Conservation (phyloP, 495 filamentous ascomycete genomes). For the Penicillium crystallinum region DNA sequence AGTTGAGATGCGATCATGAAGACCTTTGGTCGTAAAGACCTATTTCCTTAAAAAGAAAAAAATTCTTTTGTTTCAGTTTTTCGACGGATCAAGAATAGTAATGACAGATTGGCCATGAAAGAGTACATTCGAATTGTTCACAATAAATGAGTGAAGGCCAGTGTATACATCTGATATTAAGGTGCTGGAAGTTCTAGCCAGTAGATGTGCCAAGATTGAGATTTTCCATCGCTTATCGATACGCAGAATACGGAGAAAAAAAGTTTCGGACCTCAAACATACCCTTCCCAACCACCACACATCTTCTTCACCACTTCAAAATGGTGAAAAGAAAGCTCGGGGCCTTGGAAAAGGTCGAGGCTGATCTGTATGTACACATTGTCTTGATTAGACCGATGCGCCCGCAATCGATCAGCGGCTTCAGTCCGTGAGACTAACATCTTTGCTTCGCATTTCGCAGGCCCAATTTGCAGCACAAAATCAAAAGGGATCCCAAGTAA, state of each 20-base stretch:
- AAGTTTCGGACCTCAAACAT: constrained; percentile 30
- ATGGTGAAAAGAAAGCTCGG: constrained; percentile 85
- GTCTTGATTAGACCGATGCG: constrained; percentile 18
- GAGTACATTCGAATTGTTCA: too few species aligned
- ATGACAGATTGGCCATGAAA: not conserved
- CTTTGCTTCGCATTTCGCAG: constrained; percentile 37
- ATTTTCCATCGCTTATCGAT: constrained; percentile 41
- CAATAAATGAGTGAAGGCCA: too few species aligned
- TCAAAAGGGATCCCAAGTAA: constrained; percentile 74
- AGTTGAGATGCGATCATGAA: constrained; percentile 47
- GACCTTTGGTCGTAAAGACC: constrained; percentile 33
- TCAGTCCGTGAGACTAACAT: constrained; percentile 20
- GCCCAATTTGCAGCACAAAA: constrained; percentile 83
- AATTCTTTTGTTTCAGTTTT: constrained; percentile 20
- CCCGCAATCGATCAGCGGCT: constrained; percentile 8
- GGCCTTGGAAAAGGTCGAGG: constrained; percentile 91
- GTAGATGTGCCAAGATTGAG: constrained; percentile 1
- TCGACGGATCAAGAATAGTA: not conserved
- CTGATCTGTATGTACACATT: constrained; percentile 59
- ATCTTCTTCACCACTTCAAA: constrained; percentile 7
- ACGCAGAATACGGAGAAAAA: constrained; percentile 39
- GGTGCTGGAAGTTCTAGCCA: not conserved
- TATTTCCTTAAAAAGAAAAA: constrained; percentile 33
- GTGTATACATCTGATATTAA: too few species aligned
- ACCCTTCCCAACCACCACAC: constrained; percentile 19